A percentile compares a stretch with the other conserved stretches of the same genome.
Conservation (phyloP, 2,329 filamentous ascomycete species). For the Cladosporium velox region DNA sequence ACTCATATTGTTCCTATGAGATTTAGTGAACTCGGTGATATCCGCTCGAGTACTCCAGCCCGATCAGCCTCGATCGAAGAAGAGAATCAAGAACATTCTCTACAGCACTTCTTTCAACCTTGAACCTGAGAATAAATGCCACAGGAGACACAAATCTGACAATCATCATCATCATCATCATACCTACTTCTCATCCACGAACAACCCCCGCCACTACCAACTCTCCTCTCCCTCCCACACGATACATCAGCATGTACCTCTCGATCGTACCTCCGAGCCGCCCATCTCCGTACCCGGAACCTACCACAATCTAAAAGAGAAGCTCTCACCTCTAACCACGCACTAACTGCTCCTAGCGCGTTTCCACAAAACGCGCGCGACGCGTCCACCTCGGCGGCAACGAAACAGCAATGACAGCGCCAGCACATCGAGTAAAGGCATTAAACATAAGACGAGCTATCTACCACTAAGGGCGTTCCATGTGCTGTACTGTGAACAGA, state of each 20-base stretch:
- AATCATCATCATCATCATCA: neutral
- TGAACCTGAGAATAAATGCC: neutral
- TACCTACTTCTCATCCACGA: neutral
- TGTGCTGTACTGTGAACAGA: slow-evolving; percentile 10
- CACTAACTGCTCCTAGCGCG: neutral
- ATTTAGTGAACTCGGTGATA: neutral
- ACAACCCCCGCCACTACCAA: neutral
- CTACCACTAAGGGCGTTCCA: slow-evolving; percentile 12
- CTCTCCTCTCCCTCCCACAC: neutral
- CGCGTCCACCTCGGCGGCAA: slow-evolving; percentile 4
- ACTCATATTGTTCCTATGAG: neutral
- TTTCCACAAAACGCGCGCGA: neutral
- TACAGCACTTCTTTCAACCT: neutral
- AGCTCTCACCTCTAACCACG: neutral
- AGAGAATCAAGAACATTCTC: neutral
- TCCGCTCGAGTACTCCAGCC: neutral
- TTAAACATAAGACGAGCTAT: slow-evolving; percentile 20
- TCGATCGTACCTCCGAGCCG: neutral
- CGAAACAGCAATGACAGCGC: neutral
- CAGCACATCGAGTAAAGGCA: slow-evolving; percentile 1
- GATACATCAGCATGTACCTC: neutral
- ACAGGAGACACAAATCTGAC: neutral
- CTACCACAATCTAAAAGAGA: neutral
- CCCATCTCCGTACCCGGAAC: neutral
- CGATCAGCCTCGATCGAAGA: neutral